Conservation (phyloP, 495 filamentous ascomycete genomes). For the Trichocladium uniseriatum region DNA sequence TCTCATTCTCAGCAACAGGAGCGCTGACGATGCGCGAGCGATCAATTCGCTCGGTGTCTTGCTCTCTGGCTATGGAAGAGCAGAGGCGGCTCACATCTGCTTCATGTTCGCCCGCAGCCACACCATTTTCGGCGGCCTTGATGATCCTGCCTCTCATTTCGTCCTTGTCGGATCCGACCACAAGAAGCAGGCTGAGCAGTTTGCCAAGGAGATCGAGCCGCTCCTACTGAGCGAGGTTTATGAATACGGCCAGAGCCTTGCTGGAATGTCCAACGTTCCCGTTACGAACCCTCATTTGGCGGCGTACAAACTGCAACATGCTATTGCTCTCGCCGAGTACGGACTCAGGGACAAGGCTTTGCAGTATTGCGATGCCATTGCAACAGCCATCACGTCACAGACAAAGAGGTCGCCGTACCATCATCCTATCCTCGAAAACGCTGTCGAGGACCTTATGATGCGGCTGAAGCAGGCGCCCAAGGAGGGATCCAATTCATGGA, state of each 20-base stretch:
- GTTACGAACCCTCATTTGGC: constrained; percentile 70
- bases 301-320: constrained; percentile 82
- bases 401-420: constrained; percentile 80
- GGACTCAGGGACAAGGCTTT: constrained; percentile 76
- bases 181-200: constrained; percentile 50
- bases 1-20: constrained; percentile 79
- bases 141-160: constrained; percentile 71
- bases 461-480: constrained; percentile 75
- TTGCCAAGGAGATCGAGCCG: constrained; percentile 70
- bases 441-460: constrained; percentile 74
- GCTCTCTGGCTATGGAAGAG: constrained; percentile 75
- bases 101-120: constrained; percentile 49
- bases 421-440: constrained; percentile 58
- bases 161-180: constrained; percentile 80
- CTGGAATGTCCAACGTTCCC: constrained; percentile 43
- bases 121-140: constrained; percentile 66
- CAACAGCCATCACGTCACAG: constrained; percentile 65
- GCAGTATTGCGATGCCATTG: constrained; percentile 83
- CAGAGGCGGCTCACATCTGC: constrained; percentile 88
- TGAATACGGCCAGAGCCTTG: constrained; percentile 70
- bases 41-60: constrained; percentile 74
- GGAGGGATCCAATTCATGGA: constrained; percentile 62
- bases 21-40: constrained; percentile 62
- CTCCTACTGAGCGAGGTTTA: constrained; percentile 87
- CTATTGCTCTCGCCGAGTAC: constrained; percentile 70